These are phyloP conservation scores for Phytophthora pinifolia DNA, from an alignment of 352 stramenopile species.

Conservation along the genomic window DNA sequence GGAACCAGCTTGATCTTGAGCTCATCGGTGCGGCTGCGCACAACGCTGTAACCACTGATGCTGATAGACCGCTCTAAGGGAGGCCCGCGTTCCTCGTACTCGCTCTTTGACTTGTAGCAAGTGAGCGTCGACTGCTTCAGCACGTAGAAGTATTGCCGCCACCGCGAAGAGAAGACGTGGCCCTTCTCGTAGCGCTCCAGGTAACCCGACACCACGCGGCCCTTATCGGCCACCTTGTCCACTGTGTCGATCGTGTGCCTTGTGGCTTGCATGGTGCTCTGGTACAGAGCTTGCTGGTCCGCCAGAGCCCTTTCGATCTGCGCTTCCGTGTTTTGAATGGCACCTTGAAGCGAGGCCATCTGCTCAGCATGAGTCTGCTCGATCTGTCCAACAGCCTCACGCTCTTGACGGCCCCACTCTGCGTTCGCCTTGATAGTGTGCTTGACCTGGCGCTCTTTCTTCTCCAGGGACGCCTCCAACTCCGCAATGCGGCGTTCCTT, in stretches of 20 bases:
- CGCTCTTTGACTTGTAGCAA: conserved; percentile 78
- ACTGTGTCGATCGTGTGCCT: conserved; percentile 78
- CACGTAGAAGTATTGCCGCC: conserved; percentile 80
- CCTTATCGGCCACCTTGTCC: conserved; percentile 65
- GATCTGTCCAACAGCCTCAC: conserved; percentile 45
- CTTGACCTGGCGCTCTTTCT: conserved; percentile 47
- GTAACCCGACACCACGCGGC: conserved; percentile 66
- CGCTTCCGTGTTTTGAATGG: conserved; percentile 39
- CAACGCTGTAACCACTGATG: conserved; percentile 68
- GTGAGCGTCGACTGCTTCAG: conserved; percentile 64
- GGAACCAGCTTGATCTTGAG: conserved; percentile 82
- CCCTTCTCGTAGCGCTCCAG: conserved; percentile 78
- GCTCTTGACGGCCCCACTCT: conserved; percentile 53
- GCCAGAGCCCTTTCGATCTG: conserved; percentile 51
- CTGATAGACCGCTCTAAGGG: conserved; percentile 51
- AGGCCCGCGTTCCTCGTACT: conserved; percentile 58
- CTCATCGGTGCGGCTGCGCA: conserved; percentile 73
- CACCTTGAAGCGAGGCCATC: conserved; percentile 34
- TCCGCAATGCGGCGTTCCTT: conserved; percentile 52
- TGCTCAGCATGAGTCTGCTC: conserved; percentile 46
- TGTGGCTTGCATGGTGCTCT: conserved; percentile 77
- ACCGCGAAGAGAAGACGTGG: conserved; percentile 69
- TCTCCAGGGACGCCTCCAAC: conserved; percentile 48
- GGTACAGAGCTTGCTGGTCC: conserved; percentile 68
- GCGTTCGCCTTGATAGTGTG: conserved; percentile 49